Evolutionary conservation across 768 basidiomycete genomes (phyloP).

Genomic region (Hygrophorus pudorinus): DNA sequence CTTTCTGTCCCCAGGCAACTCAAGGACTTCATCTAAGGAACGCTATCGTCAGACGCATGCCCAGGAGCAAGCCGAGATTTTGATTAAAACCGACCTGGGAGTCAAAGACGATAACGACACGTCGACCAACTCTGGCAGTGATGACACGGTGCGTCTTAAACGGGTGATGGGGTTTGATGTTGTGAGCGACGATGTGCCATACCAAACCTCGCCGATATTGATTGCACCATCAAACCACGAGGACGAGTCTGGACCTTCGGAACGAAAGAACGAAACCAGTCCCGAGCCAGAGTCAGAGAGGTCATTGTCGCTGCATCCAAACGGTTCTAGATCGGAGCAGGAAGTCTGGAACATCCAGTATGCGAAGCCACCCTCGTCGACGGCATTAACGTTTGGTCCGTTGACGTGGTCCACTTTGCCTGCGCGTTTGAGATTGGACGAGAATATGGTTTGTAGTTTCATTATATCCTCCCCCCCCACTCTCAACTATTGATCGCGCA

Average conservation of each 20-base stretch:
- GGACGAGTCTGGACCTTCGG: too few species aligned
- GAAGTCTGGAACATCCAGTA: constrained; percentile 34
- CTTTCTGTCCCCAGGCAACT: neutral
- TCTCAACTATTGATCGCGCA: neutral
- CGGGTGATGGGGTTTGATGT: neutral
- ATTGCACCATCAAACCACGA: too few species aligned
- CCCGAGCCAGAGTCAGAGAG: constrained; percentile 3
- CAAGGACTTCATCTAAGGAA: too few species aligned
- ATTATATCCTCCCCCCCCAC: too few species aligned
- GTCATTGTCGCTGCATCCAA: constrained; percentile 5
- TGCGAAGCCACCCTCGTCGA: constrained; percentile 25
- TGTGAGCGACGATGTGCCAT: neutral
- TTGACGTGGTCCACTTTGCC: constrained; percentile 14
- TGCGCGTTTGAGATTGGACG: constrained; percentile 12
- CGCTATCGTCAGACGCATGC: too few species aligned
- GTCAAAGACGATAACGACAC: too few species aligned
- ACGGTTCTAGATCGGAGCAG: constrained; percentile 3
- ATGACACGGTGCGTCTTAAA: constrained; percentile 14
- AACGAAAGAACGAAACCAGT: neutral
- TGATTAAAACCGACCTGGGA: too few species aligned
- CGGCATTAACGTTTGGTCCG: constrained; percentile 21
- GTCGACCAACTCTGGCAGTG: constrained; percentile 10
- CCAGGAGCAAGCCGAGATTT: too few species aligned
- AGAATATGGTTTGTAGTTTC: neutral
- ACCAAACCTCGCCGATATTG: neutral